Evolutionary conservation across 148 eudicot genomes (phyloP).

Genomic region (Pouteria glomerata): DNA sequence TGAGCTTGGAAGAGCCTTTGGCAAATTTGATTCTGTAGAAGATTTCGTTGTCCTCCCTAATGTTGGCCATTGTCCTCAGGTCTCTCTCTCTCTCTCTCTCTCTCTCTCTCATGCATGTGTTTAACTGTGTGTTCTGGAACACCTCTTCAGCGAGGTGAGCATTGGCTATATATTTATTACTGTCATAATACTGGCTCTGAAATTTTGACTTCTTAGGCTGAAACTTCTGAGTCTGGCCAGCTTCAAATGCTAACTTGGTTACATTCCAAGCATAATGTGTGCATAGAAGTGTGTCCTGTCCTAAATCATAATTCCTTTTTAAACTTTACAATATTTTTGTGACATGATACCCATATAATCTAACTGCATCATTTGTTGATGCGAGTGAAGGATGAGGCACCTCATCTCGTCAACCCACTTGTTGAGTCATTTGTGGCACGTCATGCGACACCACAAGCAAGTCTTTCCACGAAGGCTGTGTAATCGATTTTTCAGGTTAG

Average conservation of each 20-base stretch:
- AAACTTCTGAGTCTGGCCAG: background rate
- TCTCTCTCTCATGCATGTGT: slow-evolving; percentile 2
- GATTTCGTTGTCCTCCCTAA: slow-evolving; percentile 79
- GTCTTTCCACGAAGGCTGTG: background rate
- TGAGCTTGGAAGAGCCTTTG: slow-evolving; percentile 79
- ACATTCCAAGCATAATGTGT: background rate
- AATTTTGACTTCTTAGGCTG: background rate
- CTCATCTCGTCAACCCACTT: slow-evolving; percentile 79
- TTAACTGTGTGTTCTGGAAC: background rate
- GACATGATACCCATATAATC: background rate
- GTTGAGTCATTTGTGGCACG: slow-evolving; percentile 74
- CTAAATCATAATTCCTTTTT: background rate
- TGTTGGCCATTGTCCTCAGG: slow-evolving; percentile 99
- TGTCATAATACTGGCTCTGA: background rate
- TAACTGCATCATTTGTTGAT: slow-evolving; percentile 9
- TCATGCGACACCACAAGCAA: slow-evolving; percentile 35
- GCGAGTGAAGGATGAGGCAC: slow-evolving; percentile 79
- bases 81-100: slow-evolving; percentile 24
- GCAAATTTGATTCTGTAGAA: slow-evolving; percentile 63
- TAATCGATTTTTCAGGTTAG: slow-evolving; percentile 10
- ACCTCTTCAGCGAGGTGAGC: background rate
- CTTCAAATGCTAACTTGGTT: background rate
- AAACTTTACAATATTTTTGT: background rate
- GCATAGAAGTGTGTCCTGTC: background rate
- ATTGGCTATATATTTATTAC: background rate